Conservation (phyloP, 345 rosid genomes). For the Eucalyptus decipiens region DNA sequence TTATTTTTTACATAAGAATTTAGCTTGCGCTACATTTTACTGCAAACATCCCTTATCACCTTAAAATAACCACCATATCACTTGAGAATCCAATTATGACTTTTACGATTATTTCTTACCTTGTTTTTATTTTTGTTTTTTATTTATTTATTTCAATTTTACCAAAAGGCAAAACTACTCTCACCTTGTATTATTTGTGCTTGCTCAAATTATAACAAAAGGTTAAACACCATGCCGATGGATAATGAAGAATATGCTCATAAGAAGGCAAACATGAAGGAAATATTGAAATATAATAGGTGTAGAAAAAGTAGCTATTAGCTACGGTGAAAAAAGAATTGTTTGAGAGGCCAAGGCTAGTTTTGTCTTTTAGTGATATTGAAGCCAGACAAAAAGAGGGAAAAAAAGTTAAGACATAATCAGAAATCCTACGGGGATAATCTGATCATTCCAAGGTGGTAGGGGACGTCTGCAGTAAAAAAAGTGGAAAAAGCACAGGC, state of each 20-base stretch:
- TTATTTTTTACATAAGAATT: background rate
- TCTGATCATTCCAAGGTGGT: background rate
- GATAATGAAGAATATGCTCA: background rate
- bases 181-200: background rate
- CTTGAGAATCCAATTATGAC: background rate
- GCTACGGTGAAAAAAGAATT: too few relatives aligned
- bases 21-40: background rate
- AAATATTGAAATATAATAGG: background rate
- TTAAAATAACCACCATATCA: background rate
- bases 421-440: background rate
- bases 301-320: background rate
- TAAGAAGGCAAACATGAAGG: background rate
- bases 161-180: background rate
- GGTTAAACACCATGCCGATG: background rate
- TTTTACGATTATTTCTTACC: background rate
- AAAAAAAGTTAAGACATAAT: background rate
- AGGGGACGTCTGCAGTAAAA: too few relatives aligned
- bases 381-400: background rate
- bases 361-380: background rate
- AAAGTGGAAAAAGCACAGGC: too few relatives aligned
- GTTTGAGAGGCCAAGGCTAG: background rate
- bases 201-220: background rate
- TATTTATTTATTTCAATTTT: background rate
- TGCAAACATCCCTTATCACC: background rate
- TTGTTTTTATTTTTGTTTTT: background rate